Evolutionary conservation across 192 early-diverging fungal species (phyloP).

Genomic region (Gigaspora rosea): DNA sequence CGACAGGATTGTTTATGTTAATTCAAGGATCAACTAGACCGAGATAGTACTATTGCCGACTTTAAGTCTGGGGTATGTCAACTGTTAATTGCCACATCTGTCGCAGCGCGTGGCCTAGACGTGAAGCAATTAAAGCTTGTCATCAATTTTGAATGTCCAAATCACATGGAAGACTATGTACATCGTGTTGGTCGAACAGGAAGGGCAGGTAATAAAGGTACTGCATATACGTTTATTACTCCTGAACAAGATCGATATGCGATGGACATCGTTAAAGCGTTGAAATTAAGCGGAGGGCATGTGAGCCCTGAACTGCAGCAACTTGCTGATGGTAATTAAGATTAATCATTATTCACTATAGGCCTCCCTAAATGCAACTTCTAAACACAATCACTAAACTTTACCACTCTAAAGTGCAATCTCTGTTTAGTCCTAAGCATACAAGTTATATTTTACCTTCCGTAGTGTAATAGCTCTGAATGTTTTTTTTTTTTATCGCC

Average conservation of each 20-base stretch:
- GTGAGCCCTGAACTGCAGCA: slow-evolving; percentile 78
- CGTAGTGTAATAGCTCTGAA: too few species aligned
- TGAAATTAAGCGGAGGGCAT: slow-evolving; percentile 73
- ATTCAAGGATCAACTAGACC: slow-evolving; percentile 75
- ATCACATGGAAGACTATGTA: slow-evolving; percentile 98
- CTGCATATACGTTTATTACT: slow-evolving; percentile 94
- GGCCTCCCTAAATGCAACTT: too few species aligned
- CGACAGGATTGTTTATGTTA: not conserved
- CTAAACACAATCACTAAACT: too few species aligned
- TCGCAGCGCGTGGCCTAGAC: slow-evolving; percentile 94
- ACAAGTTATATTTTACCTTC: too few species aligned
- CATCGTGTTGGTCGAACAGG: slow-evolving; percentile 98
- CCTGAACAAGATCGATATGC: slow-evolving; percentile 94
- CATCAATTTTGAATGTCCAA: slow-evolving; percentile 96
- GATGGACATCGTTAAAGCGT: slow-evolving; percentile 85
- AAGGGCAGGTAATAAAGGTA: slow-evolving; percentile 96
- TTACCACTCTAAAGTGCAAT: too few species aligned
- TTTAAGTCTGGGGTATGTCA: slow-evolving; percentile 90
- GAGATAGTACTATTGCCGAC: slow-evolving; percentile 90
- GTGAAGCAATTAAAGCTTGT: slow-evolving; percentile 93
- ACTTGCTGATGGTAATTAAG: slow-evolving; percentile 62
- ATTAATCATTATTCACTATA: slow-evolving; percentile 6
- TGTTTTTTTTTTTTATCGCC: too few species aligned
- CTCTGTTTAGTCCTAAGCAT: too few species aligned
- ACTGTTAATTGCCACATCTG: slow-evolving; percentile 94